Evolutionary conservation across 2,329 filamentous ascomycete species (phyloP).

Genomic region (Harringtonia aguacate): DNA sequence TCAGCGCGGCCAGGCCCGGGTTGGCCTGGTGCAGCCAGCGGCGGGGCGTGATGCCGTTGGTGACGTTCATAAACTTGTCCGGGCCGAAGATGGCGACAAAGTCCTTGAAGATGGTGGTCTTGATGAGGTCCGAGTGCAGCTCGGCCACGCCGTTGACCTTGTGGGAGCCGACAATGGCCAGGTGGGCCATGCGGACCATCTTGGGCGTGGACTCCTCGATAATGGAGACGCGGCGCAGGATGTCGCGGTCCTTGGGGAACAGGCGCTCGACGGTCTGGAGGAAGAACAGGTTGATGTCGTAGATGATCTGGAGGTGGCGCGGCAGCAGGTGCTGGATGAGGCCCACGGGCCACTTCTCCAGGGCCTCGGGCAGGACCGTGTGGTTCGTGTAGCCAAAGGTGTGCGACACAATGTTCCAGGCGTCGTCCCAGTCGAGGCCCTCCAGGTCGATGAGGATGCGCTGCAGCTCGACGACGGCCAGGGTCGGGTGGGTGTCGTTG

Average conservation of each 20-base stretch:
- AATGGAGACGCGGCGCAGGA: conserved; percentile 82
- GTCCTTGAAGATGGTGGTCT: conserved; percentile 99
- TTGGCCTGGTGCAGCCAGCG: conserved; percentile 98
- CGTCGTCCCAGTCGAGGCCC: conserved; percentile 84
- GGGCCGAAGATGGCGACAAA: conserved; percentile 91
- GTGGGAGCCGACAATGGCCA: conserved; percentile 94
- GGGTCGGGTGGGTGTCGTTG: conserved; percentile 93
- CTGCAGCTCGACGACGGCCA: conserved; percentile 92
- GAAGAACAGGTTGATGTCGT: conserved; percentile 95
- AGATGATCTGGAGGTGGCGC: conserved; percentile 92
- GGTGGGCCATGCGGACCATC: conserved; percentile 95
- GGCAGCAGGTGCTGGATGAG: conserved; percentile 87
- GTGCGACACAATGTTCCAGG: conserved; percentile 69
- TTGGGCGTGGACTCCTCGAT: conserved; percentile 95
- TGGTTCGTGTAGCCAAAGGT: conserved; percentile 98
- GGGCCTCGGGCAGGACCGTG: conserved; percentile 88
- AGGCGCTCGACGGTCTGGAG: conserved; percentile 80
- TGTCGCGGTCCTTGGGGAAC: conserved; percentile 81
- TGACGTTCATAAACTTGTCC: conserved; percentile 98
- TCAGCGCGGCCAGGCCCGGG: conserved; percentile 80
- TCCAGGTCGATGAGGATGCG: conserved; percentile 85
- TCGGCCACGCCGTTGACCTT: conserved; percentile 99
- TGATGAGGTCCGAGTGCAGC: conserved; percentile 93
- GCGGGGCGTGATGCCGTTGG: conserved; percentile 92
- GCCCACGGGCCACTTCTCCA: conserved; percentile 97